Conservation (phyloP, 345 rosid species). For the Populus pruinosa region DNA sequence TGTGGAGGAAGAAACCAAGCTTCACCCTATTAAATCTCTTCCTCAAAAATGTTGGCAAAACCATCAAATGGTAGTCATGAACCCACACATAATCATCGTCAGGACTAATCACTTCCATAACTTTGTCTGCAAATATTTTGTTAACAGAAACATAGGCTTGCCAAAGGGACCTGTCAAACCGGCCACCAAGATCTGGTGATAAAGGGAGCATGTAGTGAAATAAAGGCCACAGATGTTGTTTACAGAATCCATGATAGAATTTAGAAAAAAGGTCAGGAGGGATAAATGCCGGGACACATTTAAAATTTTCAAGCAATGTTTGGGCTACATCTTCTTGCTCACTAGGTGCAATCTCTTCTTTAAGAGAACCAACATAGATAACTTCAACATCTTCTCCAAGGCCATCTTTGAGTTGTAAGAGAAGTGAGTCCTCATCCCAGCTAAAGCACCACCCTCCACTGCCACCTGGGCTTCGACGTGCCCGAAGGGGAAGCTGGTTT, state of each 20-base stretch:
- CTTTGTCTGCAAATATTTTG: constrained; percentile 92
- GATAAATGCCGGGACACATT: constrained; percentile 90
- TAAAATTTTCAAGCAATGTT: constrained; percentile 74
- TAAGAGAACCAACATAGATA: constrained; percentile 81
- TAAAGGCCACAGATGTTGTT: constrained; percentile 89
- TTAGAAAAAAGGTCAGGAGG: constrained; percentile 69
- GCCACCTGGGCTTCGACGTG: constrained; percentile 46
- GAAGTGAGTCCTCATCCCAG: constrained; percentile 96
- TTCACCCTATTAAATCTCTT: constrained; percentile 84
- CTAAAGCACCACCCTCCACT: constrained; percentile 54
- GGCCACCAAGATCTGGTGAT: constrained; percentile 82
- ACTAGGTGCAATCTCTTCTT: constrained; percentile 52
- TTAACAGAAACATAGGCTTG: constrained; percentile 87
- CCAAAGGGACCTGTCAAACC: constrained; percentile 89
- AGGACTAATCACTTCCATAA: constrained; percentile 89
- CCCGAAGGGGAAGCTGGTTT: constrained; percentile 84
- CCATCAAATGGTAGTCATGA: constrained; percentile 95
- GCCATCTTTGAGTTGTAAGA: constrained; percentile 89
- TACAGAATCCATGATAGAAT: constrained; percentile 93
- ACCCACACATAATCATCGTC: constrained; percentile 95
- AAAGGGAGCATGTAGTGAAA: constrained; percentile 97
- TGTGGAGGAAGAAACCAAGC: constrained; percentile 91
- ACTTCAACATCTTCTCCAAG: constrained; percentile 85
- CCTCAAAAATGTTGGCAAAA: constrained; percentile 83
- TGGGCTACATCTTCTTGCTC: constrained; percentile 89